Percentiles rank a stretch among this genome's conserved stretches.
Evolutionary conservation across 1,139 yeast species (phyloP).

Genomic region (Scheffersomyces segobiensis): DNA sequence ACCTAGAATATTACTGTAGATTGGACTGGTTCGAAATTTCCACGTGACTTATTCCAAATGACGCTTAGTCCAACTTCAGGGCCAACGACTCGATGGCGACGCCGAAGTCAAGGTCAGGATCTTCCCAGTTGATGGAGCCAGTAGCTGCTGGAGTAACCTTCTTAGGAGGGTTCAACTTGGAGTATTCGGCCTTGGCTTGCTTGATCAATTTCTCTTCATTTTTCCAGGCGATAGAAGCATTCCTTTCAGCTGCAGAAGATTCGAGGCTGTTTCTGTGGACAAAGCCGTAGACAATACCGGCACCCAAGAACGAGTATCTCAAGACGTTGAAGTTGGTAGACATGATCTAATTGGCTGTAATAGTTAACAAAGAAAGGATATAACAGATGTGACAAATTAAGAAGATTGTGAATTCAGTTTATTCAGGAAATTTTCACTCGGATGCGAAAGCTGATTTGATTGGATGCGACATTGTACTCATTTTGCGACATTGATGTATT

Average conservation of each 20-base stretch:
- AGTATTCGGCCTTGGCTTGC: slow-evolving; percentile 87
- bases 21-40: neutral
- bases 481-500: neutral
- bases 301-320: slow-evolving; percentile 90
- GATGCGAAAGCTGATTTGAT: slow-evolving; percentile 4
- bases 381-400: too few species aligned
- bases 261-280: slow-evolving; percentile 76
- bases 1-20: neutral
- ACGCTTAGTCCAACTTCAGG: slow-evolving; percentile 39
- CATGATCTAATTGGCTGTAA: slow-evolving; percentile 15
- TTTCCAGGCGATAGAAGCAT: slow-evolving; percentile 59
- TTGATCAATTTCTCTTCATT: slow-evolving; percentile 75
- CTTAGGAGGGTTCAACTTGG: slow-evolving; percentile 53
- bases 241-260: slow-evolving; percentile 56
- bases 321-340: slow-evolving; percentile 63
- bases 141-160: slow-evolving; percentile 29
- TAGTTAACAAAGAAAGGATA: neutral
- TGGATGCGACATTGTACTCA: slow-evolving; percentile 1
- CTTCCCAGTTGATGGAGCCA: slow-evolving; percentile 73
- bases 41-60: neutral
- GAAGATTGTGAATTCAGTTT: neutral
- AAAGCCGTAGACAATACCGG: slow-evolving; percentile 89
- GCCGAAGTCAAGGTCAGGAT: slow-evolving; percentile 86
- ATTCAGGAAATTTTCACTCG: neutral
- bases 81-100: slow-evolving; percentile 45